Conservation (phyloP, 139 green algal species). For the Picochlorum sp. region DNA sequence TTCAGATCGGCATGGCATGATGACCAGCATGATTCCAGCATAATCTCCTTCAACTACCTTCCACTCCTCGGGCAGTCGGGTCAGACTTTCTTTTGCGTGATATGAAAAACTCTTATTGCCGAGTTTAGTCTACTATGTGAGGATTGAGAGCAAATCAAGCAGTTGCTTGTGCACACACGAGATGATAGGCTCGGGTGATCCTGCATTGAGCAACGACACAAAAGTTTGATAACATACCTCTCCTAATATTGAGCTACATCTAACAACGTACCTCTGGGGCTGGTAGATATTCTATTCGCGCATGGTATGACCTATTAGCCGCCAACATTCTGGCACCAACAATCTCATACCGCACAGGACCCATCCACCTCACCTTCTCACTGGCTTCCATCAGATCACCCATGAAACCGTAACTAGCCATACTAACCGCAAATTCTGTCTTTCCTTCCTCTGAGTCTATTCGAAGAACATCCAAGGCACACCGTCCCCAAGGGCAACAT, state of each 20-base stretch:
- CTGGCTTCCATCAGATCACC: constrained; percentile 65
- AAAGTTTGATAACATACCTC: no score
- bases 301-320: constrained; percentile 18
- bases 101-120: not conserved
- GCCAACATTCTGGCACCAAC: constrained; percentile 34
- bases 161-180: constrained; percentile 6
- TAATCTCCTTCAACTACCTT: constrained; percentile 42
- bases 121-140: not conserved
- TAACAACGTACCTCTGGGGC: constrained; percentile 6
- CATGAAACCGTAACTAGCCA: constrained; percentile 70
- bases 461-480: constrained; percentile 66
- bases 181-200: not conserved
- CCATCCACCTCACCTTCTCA: constrained; percentile 65
- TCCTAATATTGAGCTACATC: not conserved
- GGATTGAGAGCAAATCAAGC: not conserved
- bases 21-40: constrained; percentile 56
- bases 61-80: not conserved
- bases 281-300: constrained; percentile 17
- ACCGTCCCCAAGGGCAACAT: constrained; percentile 76
- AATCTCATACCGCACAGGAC: constrained; percentile 46
- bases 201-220: not conserved
- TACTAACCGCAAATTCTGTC: constrained; percentile 28
- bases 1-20: constrained; percentile 65
- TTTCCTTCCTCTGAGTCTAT: constrained; percentile 29
- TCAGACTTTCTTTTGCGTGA: constrained; percentile 1